These are phyloP conservation scores for Pythium dissimile DNA, from an alignment of 352 stramenopile genomes.

Conservation along the genomic window DNA sequence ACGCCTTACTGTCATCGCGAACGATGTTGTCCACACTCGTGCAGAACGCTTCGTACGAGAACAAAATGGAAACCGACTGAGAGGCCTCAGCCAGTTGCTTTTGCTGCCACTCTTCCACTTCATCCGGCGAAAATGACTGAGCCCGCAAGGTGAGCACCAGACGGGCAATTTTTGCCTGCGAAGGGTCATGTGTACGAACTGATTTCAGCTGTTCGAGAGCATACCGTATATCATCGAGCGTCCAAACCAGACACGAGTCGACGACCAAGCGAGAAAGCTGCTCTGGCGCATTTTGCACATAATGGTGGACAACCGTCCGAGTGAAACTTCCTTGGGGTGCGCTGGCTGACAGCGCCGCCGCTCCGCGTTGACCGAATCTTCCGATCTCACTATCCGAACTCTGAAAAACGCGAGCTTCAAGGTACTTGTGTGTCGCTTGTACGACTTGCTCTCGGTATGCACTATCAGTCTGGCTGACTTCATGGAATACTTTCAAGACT, in stretches of 20 bases:
- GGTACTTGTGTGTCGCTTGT: slow-evolving; percentile 49
- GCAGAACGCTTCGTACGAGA: slow-evolving; percentile 3
- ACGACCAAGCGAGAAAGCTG: slow-evolving; percentile 69
- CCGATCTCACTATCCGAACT: background rate
- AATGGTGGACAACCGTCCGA: slow-evolving; percentile 62
- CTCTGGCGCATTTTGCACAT: slow-evolving; percentile 69
- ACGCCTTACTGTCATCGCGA: slow-evolving; percentile 8
- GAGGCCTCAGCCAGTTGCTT: background rate
- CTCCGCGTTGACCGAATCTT: background rate
- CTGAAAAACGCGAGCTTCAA: slow-evolving; percentile 74
- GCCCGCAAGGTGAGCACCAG: slow-evolving; percentile 65
- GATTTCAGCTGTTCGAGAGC: slow-evolving; percentile 51
- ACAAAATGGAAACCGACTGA: too few species aligned
- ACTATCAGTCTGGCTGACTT: slow-evolving; percentile 32
- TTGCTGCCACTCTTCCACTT: slow-evolving; percentile 18
- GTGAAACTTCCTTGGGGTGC: slow-evolving; percentile 61
- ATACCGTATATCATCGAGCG: slow-evolving; percentile 63
- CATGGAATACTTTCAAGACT: slow-evolving; percentile 54
- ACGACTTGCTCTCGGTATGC: slow-evolving; percentile 7
- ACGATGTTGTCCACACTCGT: slow-evolving; percentile 1
- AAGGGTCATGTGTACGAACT: slow-evolving; percentile 33
- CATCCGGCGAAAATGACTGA: slow-evolving; percentile 18
- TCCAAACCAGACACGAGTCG: slow-evolving; percentile 71
- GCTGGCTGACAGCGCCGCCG: too few species aligned
- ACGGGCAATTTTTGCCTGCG: slow-evolving; percentile 53